A percentile compares a stretch with the other conserved stretches of the same genome.
These are phyloP conservation scores for Pleurozium schreberi DNA, from an alignment of 225 moss, liverwort and hornwort species.

Conservation along the genomic window DNA sequence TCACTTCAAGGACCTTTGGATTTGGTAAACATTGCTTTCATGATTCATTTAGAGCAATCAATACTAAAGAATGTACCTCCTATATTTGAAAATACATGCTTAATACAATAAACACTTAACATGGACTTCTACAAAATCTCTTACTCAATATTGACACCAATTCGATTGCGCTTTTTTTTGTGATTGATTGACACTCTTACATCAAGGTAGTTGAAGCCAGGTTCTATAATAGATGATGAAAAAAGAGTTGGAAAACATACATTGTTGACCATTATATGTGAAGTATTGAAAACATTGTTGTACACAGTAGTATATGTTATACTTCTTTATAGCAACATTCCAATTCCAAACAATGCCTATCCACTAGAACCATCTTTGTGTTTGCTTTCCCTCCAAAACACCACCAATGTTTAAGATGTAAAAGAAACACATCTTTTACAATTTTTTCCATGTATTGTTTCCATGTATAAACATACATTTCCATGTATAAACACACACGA, in stretches of 20 bases:
- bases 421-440: neutral
- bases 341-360: neutral
- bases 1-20: neutral
- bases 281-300: neutral
- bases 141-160: neutral
- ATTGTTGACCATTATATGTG: neutral
- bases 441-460: neutral
- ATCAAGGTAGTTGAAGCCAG: neutral
- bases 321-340: neutral
- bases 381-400: neutral
- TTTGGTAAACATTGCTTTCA: neutral
- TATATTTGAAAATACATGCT: neutral
- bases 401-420: neutral
- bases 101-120: fast-evolving
- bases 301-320: fast-evolving
- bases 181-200: fast-evolving
- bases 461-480: fast-evolving
- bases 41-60: neutral
- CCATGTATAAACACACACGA: neutral
- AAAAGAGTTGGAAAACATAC: neutral
- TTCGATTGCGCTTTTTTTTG: neutral
- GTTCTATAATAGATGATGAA: fast-evolving
- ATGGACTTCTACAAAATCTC: neutral
- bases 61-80: neutral
- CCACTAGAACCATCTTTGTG: neutral